Conservation (phyloP, 257 asterid species). For the Haberlea rhodopensis region DNA sequence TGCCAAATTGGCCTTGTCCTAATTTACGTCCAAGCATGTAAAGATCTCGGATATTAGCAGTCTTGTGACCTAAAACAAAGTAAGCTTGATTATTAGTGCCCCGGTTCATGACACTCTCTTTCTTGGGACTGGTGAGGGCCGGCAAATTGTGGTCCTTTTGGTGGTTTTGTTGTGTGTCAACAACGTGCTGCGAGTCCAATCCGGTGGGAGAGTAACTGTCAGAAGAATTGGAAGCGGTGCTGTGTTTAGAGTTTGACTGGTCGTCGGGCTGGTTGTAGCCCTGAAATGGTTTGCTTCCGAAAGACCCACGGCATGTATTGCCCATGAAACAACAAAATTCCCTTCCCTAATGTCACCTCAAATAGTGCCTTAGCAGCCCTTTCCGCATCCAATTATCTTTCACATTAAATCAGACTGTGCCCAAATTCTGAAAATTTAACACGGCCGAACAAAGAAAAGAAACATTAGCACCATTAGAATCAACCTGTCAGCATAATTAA, state of each 20-base stretch:
- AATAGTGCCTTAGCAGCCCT: constrained; percentile 12
- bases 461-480: constrained; percentile 14
- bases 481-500: constrained; percentile 2
- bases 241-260: constrained; percentile 42
- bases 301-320: constrained; percentile 98
- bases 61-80: constrained; percentile 70
- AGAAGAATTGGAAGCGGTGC: constrained; percentile 39
- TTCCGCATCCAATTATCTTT: constrained; percentile 30
- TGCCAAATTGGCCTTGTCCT: constrained; percentile 94
- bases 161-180: constrained; percentile 27
- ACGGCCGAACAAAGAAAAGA: constrained; percentile 6
- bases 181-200: constrained; percentile 35
- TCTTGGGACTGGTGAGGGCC: constrained; percentile 39
- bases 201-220: constrained; percentile 40
- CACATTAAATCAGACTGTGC: constrained; percentile 26
- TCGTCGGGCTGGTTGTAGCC: constrained; percentile 62
- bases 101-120: constrained; percentile 63
- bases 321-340: constrained; percentile 75
- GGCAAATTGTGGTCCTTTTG: constrained; percentile 36
- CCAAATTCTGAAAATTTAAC: constrained; percentile 23
- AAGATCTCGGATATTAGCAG: constrained; percentile 72
- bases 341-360: constrained; percentile 29
- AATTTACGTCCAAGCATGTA: constrained; percentile 74
- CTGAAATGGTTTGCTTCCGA: constrained; percentile 57
- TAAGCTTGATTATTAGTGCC: constrained; percentile 50